A percentile compares a stretch with the other conserved stretches of the same genome.
Conservation (phyloP, 1,284 basidiomycete genomes). For the Fomitopsis pinicola region DNA sequence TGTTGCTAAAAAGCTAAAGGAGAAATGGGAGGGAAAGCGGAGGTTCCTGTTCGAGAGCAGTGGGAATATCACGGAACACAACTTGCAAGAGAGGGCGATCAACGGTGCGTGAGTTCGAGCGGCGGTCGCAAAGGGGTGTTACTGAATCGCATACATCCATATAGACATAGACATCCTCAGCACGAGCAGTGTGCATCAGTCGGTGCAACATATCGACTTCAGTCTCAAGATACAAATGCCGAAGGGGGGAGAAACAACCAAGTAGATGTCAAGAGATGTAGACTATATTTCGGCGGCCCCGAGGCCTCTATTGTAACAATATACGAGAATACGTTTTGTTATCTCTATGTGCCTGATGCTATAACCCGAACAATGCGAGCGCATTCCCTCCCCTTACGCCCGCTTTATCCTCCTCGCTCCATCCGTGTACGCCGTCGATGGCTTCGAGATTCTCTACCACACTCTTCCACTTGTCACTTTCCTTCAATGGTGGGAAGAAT, state of each 20-base stretch:
- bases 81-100: conserved; percentile 71
- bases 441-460: conserved; percentile 81
- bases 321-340: neutral
- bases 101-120: conserved; percentile 50
- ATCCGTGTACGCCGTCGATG: conserved; percentile 60
- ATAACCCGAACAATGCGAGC: conserved; percentile 52
- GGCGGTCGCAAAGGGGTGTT: neutral
- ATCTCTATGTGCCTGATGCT: neutral
- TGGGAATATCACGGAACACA: conserved; percentile 87
- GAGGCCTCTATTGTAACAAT: conserved; percentile 6
- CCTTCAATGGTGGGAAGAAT: conserved; percentile 79
- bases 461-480: conserved; percentile 73
- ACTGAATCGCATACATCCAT: neutral
- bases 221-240: conserved; percentile 87
- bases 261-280: neutral
- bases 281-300: conserved; percentile 5
- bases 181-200: conserved; percentile 91
- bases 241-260: conserved; percentile 11
- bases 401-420: conserved; percentile 57
- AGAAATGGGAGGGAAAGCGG: conserved; percentile 72
- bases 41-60: conserved; percentile 90
- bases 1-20: conserved; percentile 69
- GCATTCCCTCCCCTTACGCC: conserved; percentile 72
- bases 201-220: conserved; percentile 89
- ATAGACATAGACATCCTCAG: conserved; percentile 93